Conservation (phyloP, 2,329 filamentous ascomycete species). For the Claviceps quebecensis region DNA sequence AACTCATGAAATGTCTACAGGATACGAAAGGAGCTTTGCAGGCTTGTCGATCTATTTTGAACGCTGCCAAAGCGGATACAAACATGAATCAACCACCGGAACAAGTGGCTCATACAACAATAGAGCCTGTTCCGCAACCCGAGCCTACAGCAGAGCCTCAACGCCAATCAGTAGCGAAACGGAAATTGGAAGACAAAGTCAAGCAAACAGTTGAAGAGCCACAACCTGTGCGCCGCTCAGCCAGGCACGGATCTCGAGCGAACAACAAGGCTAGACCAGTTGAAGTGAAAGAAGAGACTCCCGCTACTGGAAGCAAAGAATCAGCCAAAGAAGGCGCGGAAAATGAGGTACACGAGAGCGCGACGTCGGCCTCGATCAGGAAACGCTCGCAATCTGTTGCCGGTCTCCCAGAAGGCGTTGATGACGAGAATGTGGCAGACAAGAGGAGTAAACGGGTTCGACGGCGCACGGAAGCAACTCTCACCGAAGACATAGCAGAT, state of each 20-base stretch:
- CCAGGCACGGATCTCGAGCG: slow-evolving; percentile 4
- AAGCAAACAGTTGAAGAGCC: slow-evolving; percentile 3
- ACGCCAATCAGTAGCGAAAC: not conserved
- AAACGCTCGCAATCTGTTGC: slow-evolving; percentile 51
- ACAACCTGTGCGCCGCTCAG: slow-evolving; percentile 4
- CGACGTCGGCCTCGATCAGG: slow-evolving; percentile 29
- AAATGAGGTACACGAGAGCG: slow-evolving; percentile 19
- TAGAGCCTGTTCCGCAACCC: not conserved
- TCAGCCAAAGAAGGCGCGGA: slow-evolving; percentile 14
- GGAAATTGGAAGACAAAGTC: slow-evolving; percentile 1
- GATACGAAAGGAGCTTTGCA: slow-evolving; percentile 16
- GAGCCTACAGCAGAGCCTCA: not conserved
- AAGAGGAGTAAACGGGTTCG: slow-evolving; percentile 54
- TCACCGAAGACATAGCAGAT: slow-evolving; percentile 38
- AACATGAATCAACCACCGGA: slow-evolving; percentile 6
- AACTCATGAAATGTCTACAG: slow-evolving; percentile 19
- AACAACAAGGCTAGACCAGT: slow-evolving; percentile 1
- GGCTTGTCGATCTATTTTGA: slow-evolving; percentile 16
- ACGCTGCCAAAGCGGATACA: slow-evolving; percentile 8
- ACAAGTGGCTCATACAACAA: not conserved
- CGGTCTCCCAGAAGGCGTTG: slow-evolving; percentile 38
- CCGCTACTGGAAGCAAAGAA: slow-evolving; percentile 11
- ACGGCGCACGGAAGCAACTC: slow-evolving; percentile 35
- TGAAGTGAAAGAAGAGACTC: slow-evolving; percentile 12
- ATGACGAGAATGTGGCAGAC: slow-evolving; percentile 43